Evolutionary conservation across 768 basidiomycete genomes (phyloP), one percentile per base, ranked within the genome.

Genomic region (Lentinula edodes): DNA sequence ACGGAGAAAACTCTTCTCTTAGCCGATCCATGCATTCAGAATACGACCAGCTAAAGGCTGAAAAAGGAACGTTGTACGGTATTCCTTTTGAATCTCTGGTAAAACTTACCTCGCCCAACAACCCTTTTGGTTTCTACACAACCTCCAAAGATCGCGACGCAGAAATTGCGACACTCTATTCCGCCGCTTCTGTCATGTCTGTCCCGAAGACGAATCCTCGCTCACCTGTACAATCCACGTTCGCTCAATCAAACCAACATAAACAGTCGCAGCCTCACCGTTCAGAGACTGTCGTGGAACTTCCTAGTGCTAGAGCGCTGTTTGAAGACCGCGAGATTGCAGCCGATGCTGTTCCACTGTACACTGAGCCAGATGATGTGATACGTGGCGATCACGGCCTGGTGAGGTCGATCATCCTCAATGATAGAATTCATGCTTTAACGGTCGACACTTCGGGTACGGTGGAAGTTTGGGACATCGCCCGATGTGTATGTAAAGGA

Each of bases 391-490:
- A 86, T 56, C 80, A 84, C 63, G 96, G 96, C 3, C 81, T 98
- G 23, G 88, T 97, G 53, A 81, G 95, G 38, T 88, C 86, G 6
- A 75, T 91, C 45, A 77, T 96, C 52, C 75, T 98, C 45, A 97
- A 93, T 71, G 93, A 98, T 69, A 82, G 92, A 62, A 79, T 93
- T 65, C 95, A 98, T 69, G 93, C 90, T 18, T 76, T 99, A 48
- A 94, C 93, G 0, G 88, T 97, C 45, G 90, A 98, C 69, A 96
- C 93, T 0, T 80, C 83, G 1, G 94, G 95, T 5, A 87, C 91
- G 66, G 88, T 98, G 10, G 91, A 89, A 0, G 88, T 93, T 6
- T 99, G 96, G 96, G 90, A 98, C 75, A 85, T 99, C 61, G 82
- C 95, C 10, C 80, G 87, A 1, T 88, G 89, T 0, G 62, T 76